phyloP scores from a whole-genome alignment of 1,284 basidiomycete genomes.

The Pholiota adiposa region DNA sequence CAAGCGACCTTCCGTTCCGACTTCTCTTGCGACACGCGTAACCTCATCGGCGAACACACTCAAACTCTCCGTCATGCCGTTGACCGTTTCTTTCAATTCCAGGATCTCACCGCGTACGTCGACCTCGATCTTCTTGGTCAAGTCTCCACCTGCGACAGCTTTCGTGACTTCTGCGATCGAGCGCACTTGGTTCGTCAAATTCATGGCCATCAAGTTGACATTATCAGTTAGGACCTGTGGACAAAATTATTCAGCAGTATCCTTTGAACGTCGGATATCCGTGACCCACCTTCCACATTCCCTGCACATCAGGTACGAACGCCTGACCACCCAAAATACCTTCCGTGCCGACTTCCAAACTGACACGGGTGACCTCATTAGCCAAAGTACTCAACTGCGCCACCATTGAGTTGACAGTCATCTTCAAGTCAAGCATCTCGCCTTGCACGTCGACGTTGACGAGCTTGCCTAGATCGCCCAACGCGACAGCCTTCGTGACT shows the following conservation, averaged over 20 bases:
- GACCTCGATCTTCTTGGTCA: constrained; percentile 90
- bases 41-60: constrained; percentile 90
- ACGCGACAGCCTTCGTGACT: constrained; percentile 96
- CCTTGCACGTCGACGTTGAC: constrained; percentile 97
- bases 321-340: constrained; percentile 97
- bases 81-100: constrained; percentile 86
- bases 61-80: constrained; percentile 89
- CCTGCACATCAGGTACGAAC: constrained; percentile 84
- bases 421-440: constrained; percentile 94
- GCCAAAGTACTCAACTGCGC: constrained; percentile 83
- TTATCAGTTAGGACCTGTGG: constrained; percentile 72
- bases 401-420: constrained; percentile 93
- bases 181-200: constrained; percentile 91
- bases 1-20: constrained; percentile 89
- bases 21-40: constrained; percentile 86
- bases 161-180: constrained; percentile 88
- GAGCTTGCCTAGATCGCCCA: constrained; percentile 87
- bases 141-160: constrained; percentile 87
- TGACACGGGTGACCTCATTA: constrained; percentile 73
- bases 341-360: constrained; percentile 92
- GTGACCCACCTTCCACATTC: constrained; percentile 79
- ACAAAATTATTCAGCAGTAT: background rate
- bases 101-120: constrained; percentile 91
- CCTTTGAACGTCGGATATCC: background rate
- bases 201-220: constrained; percentile 91